Percentiles rank a stretch among this genome's conserved stretches.
Evolutionary conservation across 2,329 filamentous ascomycete genomes (phyloP).

Genomic region (Penicillium hesseltinei): DNA sequence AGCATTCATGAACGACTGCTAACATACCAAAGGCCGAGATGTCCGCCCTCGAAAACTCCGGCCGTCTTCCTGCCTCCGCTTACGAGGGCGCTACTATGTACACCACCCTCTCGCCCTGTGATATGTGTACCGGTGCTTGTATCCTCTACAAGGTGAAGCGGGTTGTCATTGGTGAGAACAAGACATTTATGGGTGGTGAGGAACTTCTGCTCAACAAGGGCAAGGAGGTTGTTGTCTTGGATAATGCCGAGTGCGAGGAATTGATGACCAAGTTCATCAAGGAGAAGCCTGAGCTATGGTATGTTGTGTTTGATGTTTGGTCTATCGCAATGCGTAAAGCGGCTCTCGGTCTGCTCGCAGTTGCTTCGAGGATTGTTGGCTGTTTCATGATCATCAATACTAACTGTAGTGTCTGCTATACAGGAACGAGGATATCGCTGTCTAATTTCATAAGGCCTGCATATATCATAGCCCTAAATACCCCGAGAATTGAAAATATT

Average conservation of each 20-base stretch:
- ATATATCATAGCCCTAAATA: slow-evolving; percentile 12
- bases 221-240: slow-evolving; percentile 70
- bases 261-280: slow-evolving; percentile 72
- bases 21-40: slow-evolving; percentile 63
- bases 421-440: slow-evolving; percentile 61
- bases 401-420: slow-evolving; percentile 14
- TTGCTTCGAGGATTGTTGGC: neutral
- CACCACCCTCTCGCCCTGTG: slow-evolving; percentile 74
- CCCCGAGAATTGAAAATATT: slow-evolving; percentile 1
- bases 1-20: neutral
- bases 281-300: slow-evolving; percentile 72
- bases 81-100: slow-evolving; percentile 79
- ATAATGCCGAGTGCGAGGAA: slow-evolving; percentile 62
- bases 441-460: slow-evolving; percentile 34
- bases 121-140: slow-evolving; percentile 79
- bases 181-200: slow-evolving; percentile 71
- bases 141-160: slow-evolving; percentile 71
- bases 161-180: slow-evolving; percentile 76
- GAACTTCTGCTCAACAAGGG: slow-evolving; percentile 65
- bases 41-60: slow-evolving; percentile 70
- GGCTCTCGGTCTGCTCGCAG: neutral
- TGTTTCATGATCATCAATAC: slow-evolving; percentile 9
- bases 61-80: slow-evolving; percentile 65
- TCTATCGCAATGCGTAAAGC: neutral
- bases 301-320: slow-evolving; percentile 28